Evolutionary conservation across 2,329 filamentous ascomycete species (phyloP), one percentile per base, ranked within the genome.

Genomic region (Aspergillus sp.): DNA sequence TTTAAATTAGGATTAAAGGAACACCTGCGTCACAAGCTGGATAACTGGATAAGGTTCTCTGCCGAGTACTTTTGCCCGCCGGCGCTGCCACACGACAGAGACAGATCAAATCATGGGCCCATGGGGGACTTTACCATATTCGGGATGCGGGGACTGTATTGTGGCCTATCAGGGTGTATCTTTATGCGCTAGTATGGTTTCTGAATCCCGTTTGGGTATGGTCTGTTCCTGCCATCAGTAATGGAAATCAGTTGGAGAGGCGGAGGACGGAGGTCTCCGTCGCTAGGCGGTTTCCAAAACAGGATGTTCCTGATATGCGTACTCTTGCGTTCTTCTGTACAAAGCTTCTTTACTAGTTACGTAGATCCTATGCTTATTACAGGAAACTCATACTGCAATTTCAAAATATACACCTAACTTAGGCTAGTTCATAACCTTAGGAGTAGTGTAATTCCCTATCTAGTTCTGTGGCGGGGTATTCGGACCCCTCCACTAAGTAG

Each of bases 21-120:
- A 21, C 23, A 44, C 11, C 53, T 55, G 53, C 53, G 39, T 21
- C 53, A 58, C 25, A 54, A 30, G 30, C 30, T 48, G 25, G 42
- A 41, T 30, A 50, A 48, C 56, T 27, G 38, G 49, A 50, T 47
- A 48, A 27, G 25, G 47, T 50, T 50, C 47, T n/a, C 17, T 53
- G 50, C 30, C 32, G 19, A 53, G 50, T 53, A 19, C 50, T 36
- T 52, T 23, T 53, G 49, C 47, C 23, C 47, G 47, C 47, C 25
- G 47, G 23, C 44, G 47, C 47, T 25, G 47, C 25, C 23, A 50
- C 47, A 50, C 23, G 47, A 32, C 27, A 36, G 32, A 36, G 32
- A 36, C 32, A 30, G 47, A 50, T 50, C 47, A n/a, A 50, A 19
- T 50, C 47, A 50, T 50, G 47, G 47, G 25, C 44, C 19, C 21